A percentile compares a stretch with the other conserved stretches of the same genome.
Conservation (phyloP, 148 eudicot species). For the Chenopodium berlandieri region DNA sequence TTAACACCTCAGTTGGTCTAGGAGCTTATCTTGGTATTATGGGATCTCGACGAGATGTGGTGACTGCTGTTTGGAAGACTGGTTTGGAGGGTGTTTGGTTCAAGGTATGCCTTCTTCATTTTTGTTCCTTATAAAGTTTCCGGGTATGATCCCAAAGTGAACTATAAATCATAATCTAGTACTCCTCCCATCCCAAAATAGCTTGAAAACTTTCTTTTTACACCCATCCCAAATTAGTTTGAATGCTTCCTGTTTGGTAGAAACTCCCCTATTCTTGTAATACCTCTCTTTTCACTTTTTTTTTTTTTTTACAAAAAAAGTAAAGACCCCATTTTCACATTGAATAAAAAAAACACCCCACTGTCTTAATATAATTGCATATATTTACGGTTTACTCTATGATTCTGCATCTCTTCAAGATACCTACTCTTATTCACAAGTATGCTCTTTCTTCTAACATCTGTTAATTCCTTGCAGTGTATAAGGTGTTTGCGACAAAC, state of each 20-base stretch:
- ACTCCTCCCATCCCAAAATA: no score
- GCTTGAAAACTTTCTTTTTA: no score
- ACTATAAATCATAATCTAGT: background rate
- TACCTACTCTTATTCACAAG: no score
- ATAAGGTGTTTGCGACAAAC: conserved; percentile 96
- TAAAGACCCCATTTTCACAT: no score
- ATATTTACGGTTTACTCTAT: no score
- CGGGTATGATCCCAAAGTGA: background rate
- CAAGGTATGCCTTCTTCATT: conserved; percentile 50
- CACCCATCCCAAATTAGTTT: no score
- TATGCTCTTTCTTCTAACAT: background rate
- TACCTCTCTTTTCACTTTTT: no score
- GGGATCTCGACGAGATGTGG: conserved; percentile 98
- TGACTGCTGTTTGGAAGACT: conserved; percentile 92
- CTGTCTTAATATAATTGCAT: no score
- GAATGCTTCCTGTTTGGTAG: no score
- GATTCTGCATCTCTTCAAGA: background rate
- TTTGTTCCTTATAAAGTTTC: background rate
- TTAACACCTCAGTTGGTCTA: conserved; percentile 90
- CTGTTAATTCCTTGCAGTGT: conserved; percentile 56
- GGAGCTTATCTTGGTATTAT: conserved; percentile 98
- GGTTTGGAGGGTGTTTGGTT: conserved; percentile 98
- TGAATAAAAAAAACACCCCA: no score
- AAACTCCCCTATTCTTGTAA: no score
- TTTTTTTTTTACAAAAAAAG: no score